Base-by-base conservation (phyloP, 2,329 filamentous ascomycete species). In the Neurospora sp. region DNA sequence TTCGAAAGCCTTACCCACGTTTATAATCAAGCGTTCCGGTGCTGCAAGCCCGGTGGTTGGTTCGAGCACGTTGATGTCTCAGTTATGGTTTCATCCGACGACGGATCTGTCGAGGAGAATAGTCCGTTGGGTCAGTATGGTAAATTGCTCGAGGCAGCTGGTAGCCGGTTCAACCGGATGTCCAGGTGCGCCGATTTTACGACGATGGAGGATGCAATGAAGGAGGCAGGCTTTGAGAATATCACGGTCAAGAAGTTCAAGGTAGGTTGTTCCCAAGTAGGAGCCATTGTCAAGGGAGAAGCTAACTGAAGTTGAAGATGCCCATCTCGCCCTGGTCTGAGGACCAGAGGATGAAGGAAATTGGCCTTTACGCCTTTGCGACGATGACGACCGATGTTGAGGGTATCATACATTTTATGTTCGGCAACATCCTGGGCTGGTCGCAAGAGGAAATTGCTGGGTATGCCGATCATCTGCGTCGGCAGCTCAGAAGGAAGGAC, bases 1-100 rank as follows among this genome's bases (percentile, higher is more conserved):
- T 83, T 38, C 70, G 73, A 0, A 74, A 80, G n/a, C 74, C 80
- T 77, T 75, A 78, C 79, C 0, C 78, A 75, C 7, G 78, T 82
- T 66, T 77, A 82, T 36, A 52, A 74, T 1, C 80, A 82, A 69
- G 76, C 76, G 46, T 82, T 78, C 43, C 76, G 80, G 69, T 75
- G 76, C 43, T 66, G 69, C 66, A 52, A 62, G 36, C 68, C 70
- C 8, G 70, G 70, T 23, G 70, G 70, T 11, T 71, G 70, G 70
- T 9, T 71, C 13, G 67, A 71, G 66, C n/a, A 67, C 8, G 1
- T 8, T 13, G 68, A 71, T 15, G 62, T 69, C 23, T 33, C 42
- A 8, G 28, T 13, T 5, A 39, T 40, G 38, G 23, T 66, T 28
- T 1, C 7, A 15, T 80, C 78, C 40, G 80, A 83, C 68, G 82